Conservation (phyloP, 2,329 filamentous ascomycete genomes). For the Mycocentrospora acerina region DNA sequence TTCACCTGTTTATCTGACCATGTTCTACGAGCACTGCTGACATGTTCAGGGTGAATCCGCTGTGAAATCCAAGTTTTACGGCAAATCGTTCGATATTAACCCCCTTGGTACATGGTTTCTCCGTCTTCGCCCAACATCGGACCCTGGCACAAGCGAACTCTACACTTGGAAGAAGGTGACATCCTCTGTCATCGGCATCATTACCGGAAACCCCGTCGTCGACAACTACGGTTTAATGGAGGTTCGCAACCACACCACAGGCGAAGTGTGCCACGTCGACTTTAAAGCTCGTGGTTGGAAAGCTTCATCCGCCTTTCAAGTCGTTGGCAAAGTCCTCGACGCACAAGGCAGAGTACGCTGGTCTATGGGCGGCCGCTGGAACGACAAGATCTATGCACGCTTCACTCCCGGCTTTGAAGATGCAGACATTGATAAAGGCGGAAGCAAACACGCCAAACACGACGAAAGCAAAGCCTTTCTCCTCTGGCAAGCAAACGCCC, state of each 20-base stretch:
- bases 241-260: conserved; percentile 95
- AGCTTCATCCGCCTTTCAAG: conserved; percentile 84
- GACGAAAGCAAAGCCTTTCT: conserved; percentile 77
- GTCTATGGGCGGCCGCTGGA: conserved; percentile 93
- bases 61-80: conserved; percentile 95
- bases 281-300: conserved; percentile 98
- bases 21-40: conserved; percentile 20
- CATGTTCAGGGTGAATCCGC: conserved; percentile 74
- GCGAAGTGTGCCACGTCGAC: conserved; percentile 83
- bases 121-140: conserved; percentile 72
- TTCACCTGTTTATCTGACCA: too few species aligned
- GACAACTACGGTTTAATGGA: conserved; percentile 98
- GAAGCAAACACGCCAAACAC: conserved; percentile 46
- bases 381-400: conserved; percentile 93
- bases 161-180: conserved; percentile 99
- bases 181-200: conserved; percentile 95
- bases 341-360: conserved; percentile 77
- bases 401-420: conserved; percentile 89
- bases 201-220: conserved; percentile 93
- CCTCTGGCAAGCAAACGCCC: conserved; percentile 85
- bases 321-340: conserved; percentile 83
- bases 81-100: conserved; percentile 96
- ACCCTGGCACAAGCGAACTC: conserved; percentile 69
- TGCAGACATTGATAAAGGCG: conserved; percentile 56
- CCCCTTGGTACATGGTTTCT: conserved; percentile 97